A percentile compares a stretch with the other conserved stretches of the same genome.
Evolutionary conservation across 2,329 filamentous ascomycete species (phyloP).

Genomic region (Colletotrichum cordylinicola): DNA sequence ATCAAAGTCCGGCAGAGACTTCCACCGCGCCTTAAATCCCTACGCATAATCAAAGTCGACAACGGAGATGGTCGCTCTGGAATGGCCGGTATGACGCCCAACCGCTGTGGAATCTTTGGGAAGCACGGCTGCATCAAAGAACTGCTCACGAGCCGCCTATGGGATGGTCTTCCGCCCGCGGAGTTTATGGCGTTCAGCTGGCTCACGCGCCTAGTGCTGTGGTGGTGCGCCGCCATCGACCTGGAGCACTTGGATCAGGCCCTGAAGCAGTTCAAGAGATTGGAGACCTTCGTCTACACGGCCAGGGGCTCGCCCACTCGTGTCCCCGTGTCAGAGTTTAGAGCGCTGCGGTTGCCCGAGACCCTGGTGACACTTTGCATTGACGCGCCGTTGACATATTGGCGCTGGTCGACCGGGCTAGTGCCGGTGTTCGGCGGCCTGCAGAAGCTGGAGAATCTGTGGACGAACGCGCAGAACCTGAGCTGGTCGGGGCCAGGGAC

Average conservation of each 20-base stretch:
- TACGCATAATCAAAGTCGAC: not conserved
- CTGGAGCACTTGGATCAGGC: not conserved
- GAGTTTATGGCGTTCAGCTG: not conserved
- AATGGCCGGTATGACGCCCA: not conserved
- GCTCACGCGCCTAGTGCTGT: not conserved
- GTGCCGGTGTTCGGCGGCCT: not conserved
- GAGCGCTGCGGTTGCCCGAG: not conserved
- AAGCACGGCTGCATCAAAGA: not conserved
- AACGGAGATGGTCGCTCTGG: not conserved
- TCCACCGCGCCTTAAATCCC: not conserved
- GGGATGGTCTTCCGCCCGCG: not conserved
- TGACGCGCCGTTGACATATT: not conserved
- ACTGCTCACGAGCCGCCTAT: not conserved
- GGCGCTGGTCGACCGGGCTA: not conserved
- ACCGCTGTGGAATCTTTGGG: not conserved
- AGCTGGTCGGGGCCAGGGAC: not conserved
- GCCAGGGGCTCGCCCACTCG: not conserved
- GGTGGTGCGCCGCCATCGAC: not conserved
- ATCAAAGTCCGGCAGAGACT: rapidly evolving
- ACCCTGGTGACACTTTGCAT: not conserved
- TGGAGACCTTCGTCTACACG: not conserved
- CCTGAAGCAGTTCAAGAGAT: not conserved
- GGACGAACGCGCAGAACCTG: not conserved
- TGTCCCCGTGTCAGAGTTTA: not conserved
- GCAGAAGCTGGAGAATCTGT: not conserved